These are phyloP conservation scores for Nakaseomyces nivariensis DNA, from an alignment of 1,139 yeast species.

Conservation along the genomic window DNA sequence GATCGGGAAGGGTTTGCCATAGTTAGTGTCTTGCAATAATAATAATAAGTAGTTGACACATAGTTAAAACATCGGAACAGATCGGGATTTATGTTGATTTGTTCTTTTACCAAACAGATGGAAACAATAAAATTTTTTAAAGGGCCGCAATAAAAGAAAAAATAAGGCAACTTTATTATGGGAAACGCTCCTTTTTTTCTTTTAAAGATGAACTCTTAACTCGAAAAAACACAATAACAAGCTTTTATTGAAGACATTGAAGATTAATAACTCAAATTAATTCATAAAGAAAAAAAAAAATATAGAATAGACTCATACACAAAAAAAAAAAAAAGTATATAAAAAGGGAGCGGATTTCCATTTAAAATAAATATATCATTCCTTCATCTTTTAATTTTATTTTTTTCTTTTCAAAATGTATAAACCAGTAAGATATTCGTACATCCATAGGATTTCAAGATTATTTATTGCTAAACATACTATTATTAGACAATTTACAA, in stretches of 20 bases:
- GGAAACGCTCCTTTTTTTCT: too few species aligned
- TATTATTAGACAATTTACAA: conserved; percentile 8
- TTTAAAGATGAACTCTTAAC: too few species aligned
- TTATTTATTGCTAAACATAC: not conserved
- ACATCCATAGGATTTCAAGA: not conserved
- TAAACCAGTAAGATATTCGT: not conserved
- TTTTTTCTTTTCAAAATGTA: not conserved
- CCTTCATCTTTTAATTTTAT: not conserved
- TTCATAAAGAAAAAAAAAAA: too few species aligned
- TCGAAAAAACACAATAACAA: too few species aligned
- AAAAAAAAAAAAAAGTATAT: not conserved
- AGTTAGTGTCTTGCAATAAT: too few species aligned
- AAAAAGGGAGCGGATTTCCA: not conserved
- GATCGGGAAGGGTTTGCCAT: not conserved
- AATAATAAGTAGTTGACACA: too few species aligned
- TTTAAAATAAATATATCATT: not conserved
- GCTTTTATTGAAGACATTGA: too few species aligned
- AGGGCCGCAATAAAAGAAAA: too few species aligned
- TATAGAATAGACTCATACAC: too few species aligned
- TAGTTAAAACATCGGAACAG: not conserved
- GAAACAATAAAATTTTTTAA: too few species aligned
- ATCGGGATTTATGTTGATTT: not conserved
- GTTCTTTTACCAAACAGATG: not conserved
- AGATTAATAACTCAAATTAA: too few species aligned
- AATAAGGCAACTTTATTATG: too few species aligned